A percentile compares a stretch with the other conserved stretches of the same genome.
Conservation (phyloP, 495 filamentous ascomycete genomes). For the Ramalina intermedia region DNA sequence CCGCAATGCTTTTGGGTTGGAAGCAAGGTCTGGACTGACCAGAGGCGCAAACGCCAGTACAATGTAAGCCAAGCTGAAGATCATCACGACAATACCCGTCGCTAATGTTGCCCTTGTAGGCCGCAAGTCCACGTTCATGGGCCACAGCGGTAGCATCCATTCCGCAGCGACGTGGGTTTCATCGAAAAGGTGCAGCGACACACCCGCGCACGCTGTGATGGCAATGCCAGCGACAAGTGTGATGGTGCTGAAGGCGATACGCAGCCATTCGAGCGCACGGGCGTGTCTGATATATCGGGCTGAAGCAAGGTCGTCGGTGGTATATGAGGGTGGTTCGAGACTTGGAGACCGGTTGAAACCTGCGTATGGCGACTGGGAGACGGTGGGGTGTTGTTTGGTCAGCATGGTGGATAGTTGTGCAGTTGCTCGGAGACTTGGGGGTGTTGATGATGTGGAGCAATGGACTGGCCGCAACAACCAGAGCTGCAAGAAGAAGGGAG, state of each 20-base stretch:
- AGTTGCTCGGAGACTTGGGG: too few relatives aligned
- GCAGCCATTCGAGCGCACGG: slow-evolving; percentile 24
- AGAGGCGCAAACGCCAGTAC: slow-evolving; percentile 28
- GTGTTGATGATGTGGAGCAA: too few relatives aligned
- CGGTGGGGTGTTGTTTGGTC: too few relatives aligned
- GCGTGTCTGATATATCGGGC: slow-evolving; percentile 24
- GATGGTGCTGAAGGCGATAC: slow-evolving; percentile 24
- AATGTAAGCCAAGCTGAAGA: slow-evolving; percentile 28
- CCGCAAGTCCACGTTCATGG: slow-evolving; percentile 32
- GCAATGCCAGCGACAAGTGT: slow-evolving; percentile 23
- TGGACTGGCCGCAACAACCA: too few relatives aligned
- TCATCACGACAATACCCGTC: slow-evolving; percentile 29
- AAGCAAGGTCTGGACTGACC: slow-evolving; percentile 18
- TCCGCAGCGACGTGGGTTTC: slow-evolving; percentile 22
- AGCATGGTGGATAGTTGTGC: too few relatives aligned
- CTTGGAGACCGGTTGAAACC: slow-evolving; percentile 7
- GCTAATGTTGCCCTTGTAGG: slow-evolving; percentile 30
- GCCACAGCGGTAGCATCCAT: slow-evolving; percentile 34
- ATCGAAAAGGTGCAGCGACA: slow-evolving; percentile 28
- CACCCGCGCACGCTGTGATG: slow-evolving; percentile 28
- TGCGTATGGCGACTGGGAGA: slow-evolving; percentile 6
- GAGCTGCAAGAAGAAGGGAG: too few relatives aligned
- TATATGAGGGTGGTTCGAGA: slow-evolving; percentile 14
- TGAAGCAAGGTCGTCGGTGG: slow-evolving; percentile 11
- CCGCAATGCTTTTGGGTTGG: background rate